Percentiles rank a stretch among this genome's conserved stretches.
These are phyloP conservation scores for Bipolaris cookei DNA, from an alignment of 2,329 filamentous ascomycete genomes.

Conservation along the genomic window DNA sequence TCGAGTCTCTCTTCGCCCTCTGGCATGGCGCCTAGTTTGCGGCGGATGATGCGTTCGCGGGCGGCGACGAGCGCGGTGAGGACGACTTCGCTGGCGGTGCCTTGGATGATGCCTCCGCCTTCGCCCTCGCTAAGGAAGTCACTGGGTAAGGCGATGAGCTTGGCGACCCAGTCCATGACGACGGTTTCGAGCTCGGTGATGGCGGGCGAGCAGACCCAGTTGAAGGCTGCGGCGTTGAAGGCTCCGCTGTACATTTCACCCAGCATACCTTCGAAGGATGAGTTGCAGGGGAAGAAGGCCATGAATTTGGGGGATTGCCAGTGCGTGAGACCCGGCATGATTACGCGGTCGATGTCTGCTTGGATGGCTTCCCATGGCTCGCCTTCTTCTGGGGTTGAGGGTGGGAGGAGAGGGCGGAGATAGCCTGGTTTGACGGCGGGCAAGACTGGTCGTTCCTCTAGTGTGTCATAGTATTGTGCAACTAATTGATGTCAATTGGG, in stretches of 20 bases:
- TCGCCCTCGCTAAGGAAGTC: conserved; percentile 75
- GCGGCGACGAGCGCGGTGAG: conserved; percentile 88
- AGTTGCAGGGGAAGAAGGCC: conserved; percentile 88
- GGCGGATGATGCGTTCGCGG: conserved; percentile 68
- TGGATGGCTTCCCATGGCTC: conserved; percentile 82
- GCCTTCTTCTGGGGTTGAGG: conserved; percentile 66
- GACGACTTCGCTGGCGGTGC: conserved; percentile 85
- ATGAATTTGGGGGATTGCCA: conserved; percentile 94
- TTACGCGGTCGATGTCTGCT: conserved; percentile 81
- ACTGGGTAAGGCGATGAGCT: conserved; percentile 73
- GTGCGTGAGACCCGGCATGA: conserved; percentile 90
- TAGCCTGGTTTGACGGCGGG: conserved; percentile 85
- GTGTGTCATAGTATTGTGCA: conserved; percentile 79
- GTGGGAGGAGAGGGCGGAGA: conserved; percentile 77
- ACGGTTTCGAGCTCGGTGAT: conserved; percentile 94
- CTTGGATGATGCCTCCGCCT: conserved; percentile 93
- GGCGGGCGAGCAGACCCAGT: conserved; percentile 93
- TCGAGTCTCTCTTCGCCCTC: conserved; percentile 56
- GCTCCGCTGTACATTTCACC: conserved; percentile 91
- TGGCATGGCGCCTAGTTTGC: conserved; percentile 35
- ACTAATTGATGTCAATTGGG: conserved; percentile 59
- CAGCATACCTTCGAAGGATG: conserved; percentile 82
- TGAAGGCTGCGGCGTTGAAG: conserved; percentile 91
- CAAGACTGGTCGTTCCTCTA: conserved; percentile 73
- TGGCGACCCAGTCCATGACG: conserved; percentile 88